A percentile compares a stretch with the other conserved stretches of the same genome.
These are phyloP conservation scores for Paecilomyces sp. DNA, from an alignment of 2,329 filamentous ascomycete species.

Conservation along the genomic window DNA sequence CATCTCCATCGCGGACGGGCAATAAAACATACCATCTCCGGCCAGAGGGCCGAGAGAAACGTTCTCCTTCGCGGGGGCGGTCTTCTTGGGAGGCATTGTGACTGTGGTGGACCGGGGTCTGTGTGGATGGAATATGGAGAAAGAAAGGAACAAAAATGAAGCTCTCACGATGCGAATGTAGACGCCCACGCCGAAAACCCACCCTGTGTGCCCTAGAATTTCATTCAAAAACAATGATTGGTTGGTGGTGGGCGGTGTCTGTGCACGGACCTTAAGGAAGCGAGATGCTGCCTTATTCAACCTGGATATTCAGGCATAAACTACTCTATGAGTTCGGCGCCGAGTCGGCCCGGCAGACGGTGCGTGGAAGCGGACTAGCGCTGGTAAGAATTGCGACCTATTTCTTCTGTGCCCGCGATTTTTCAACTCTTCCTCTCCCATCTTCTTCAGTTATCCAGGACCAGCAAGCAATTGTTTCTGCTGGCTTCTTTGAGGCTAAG, in stretches of 20 bases:
- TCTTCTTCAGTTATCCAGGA: neutral
- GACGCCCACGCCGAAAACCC: constrained; percentile 18
- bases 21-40: constrained; percentile 68
- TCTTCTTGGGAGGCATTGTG: constrained; percentile 88
- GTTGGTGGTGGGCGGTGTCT: constrained; percentile 1
- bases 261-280: constrained; percentile 13
- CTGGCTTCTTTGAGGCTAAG: neutral
- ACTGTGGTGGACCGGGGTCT: constrained; percentile 34
- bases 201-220: constrained; percentile 33
- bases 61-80: constrained; percentile 79
- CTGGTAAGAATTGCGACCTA: neutral
- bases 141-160: constrained; percentile 19
- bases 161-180: constrained; percentile 10
- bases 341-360: constrained; percentile 22
- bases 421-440: neutral
- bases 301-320: neutral
- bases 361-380: neutral
- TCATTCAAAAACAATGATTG: constrained; percentile 19
- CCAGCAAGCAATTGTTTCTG: neutral
- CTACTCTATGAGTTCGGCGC: neutral
- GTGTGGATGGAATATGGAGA: constrained; percentile 36
- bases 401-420: neutral
- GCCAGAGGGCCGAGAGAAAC: constrained; percentile 96
- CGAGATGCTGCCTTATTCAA: constrained; percentile 17
- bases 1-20: constrained; percentile 4